Evolutionary conservation across 805 yeast genomes (phyloP).

Genomic region (Yarrowia osloensis): DNA sequence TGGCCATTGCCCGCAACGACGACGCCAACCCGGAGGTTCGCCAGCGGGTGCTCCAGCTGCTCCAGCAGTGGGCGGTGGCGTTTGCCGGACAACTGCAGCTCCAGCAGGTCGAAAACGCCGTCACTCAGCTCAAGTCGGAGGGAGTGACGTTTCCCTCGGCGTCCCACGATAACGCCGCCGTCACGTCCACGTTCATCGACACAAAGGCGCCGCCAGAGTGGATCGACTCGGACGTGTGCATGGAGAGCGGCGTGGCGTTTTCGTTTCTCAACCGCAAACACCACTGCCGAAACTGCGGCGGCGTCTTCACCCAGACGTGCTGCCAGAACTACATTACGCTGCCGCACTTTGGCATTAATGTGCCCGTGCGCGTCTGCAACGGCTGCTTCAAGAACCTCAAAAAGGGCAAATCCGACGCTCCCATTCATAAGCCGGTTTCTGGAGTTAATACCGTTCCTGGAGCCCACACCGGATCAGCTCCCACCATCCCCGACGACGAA

Average conservation of each 20-base stretch:
- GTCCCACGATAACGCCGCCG: conserved; percentile 36
- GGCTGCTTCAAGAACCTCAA: conserved; percentile 69
- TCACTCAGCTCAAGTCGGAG: conserved; percentile 59
- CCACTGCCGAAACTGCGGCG: conserved; percentile 97
- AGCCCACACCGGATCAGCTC: not conserved
- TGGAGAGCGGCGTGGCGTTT: conserved; percentile 84
- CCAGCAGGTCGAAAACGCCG: conserved; percentile 62
- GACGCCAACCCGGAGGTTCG: conserved; percentile 52
- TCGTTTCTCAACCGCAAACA: conserved; percentile 86
- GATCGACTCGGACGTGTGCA: conserved; percentile 93
- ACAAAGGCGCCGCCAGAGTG: conserved; percentile 95
- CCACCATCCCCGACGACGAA: conserved; percentile 48
- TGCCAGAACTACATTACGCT: conserved; percentile 72
- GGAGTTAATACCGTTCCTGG: not conserved
- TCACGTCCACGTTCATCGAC: conserved; percentile 64
- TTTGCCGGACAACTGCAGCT: conserved; percentile 68
- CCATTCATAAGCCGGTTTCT: not conserved
- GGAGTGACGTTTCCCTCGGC: conserved; percentile 65
- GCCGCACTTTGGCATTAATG: conserved; percentile 81
- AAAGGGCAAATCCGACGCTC: conserved; percentile 38
- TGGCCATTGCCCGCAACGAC: conserved; percentile 23
- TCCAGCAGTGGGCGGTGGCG: conserved; percentile 77
- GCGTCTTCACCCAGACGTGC: conserved; percentile 84
- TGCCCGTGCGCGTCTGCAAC: conserved; percentile 92
- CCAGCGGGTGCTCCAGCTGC: conserved; percentile 57